Conservation (phyloP, 2,329 filamentous ascomycete species). For the Trichoderma oligosporum region DNA sequence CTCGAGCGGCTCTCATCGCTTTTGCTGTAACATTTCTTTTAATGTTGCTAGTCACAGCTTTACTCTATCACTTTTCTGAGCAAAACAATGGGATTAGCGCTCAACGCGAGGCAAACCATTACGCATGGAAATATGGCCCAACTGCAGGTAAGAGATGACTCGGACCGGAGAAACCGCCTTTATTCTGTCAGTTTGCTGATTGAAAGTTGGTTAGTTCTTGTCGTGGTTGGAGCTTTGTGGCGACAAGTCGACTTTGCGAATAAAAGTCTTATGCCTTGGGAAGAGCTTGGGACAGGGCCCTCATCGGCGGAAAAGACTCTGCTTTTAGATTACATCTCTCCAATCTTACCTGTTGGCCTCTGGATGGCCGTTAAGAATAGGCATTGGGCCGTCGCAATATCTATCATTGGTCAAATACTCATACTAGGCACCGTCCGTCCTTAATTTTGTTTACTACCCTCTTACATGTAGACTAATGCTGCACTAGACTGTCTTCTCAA, state of each 20-base stretch:
- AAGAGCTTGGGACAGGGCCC: constrained; percentile 1
- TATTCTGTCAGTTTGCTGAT: neutral
- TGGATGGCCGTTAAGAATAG: constrained; percentile 12
- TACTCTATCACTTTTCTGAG: constrained; percentile 2
- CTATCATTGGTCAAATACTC: neutral
- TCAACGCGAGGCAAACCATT: constrained; percentile 12
- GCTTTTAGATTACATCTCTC: constrained; percentile 15
- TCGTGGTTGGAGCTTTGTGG: constrained; percentile 9
- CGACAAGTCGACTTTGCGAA: constrained; percentile 9
- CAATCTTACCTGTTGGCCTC: neutral
- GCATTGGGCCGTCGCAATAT: constrained; percentile 2
- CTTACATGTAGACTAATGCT: neutral
- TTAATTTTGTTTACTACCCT: neutral
- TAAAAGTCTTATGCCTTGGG: constrained; percentile 7
- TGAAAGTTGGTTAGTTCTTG: neutral
- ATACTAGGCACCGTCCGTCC: constrained; percentile 10
- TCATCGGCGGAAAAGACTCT: constrained; percentile 11
- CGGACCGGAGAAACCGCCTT: too few relatives aligned
- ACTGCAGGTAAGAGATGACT: neutral
- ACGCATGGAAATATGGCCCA: constrained; percentile 13
- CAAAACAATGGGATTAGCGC: neutral
- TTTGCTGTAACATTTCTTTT: neutral
- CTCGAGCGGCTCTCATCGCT: neutral
- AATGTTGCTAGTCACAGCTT: constrained; percentile 1
- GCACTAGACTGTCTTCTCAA: constrained; percentile 5